These are phyloP conservation scores for Eragrostis curvula DNA, from an alignment of 176 grass and related monocot species.

Conservation along the genomic window DNA sequence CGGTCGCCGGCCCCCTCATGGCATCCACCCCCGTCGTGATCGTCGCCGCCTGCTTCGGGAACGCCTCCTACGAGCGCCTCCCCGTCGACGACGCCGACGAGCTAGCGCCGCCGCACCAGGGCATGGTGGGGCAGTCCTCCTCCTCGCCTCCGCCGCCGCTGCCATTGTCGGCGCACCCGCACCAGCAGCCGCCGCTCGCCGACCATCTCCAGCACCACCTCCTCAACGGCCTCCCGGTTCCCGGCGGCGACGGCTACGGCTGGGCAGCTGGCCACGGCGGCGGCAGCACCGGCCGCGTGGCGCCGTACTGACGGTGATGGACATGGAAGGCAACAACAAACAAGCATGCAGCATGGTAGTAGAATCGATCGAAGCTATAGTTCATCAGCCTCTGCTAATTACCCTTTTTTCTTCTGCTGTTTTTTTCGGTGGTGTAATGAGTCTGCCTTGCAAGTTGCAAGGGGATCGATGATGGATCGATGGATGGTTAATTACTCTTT, in stretches of 20 bases:
- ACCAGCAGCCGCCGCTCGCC: conserved; percentile 34
- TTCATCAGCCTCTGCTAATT: conserved; percentile 29
- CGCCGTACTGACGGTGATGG: conserved; percentile 61
- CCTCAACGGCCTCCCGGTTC: conserved; percentile 71
- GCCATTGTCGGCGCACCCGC: conserved; percentile 39
- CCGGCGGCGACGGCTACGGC: conserved; percentile 55
- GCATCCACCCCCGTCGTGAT: conserved; percentile 81
- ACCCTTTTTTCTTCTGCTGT: conserved; percentile 3
- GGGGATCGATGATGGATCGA: neutral
- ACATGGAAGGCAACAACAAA: neutral
- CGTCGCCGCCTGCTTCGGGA: conserved; percentile 89
- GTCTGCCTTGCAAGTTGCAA: conserved; percentile 33
- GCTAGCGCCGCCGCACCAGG: conserved; percentile 38
- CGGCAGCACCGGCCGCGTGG: conserved; percentile 44
- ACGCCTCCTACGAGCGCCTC: conserved; percentile 93
- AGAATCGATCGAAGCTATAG: conserved; percentile 46
- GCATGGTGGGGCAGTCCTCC: conserved; percentile 53
- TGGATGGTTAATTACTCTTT: conserved; percentile 19
- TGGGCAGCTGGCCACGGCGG: conserved; percentile 42
- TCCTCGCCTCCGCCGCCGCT: conserved; percentile 49
- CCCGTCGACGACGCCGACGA: conserved; percentile 81
- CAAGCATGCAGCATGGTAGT: neutral
- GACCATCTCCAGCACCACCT: conserved; percentile 65
- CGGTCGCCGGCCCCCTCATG: conserved; percentile 70
- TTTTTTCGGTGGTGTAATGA: conserved; percentile 19